These are phyloP conservation scores for sunflower (Helianthus annuus) DNA, from an alignment of 129 eudicot genomes.

Conservation along the genomic window DNA sequence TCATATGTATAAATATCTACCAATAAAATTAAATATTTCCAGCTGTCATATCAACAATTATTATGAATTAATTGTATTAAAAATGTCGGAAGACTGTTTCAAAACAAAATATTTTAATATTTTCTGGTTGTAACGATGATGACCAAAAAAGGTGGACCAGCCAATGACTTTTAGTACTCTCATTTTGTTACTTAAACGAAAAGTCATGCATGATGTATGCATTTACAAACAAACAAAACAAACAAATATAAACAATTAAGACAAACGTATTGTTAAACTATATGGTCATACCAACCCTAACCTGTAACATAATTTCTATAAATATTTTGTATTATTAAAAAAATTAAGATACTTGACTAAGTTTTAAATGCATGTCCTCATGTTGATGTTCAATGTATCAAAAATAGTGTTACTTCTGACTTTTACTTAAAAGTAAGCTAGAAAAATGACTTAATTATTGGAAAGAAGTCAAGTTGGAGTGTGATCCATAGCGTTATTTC, in stretches of 20 bases:
- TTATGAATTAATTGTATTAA: background rate
- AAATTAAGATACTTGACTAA: too few species aligned
- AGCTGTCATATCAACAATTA: too few species aligned
- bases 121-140: background rate
- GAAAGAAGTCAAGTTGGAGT: background rate
- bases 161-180: conserved; percentile 4
- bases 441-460: background rate
- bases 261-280: background rate
- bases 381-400: background rate
- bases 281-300: background rate
- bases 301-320: too few species aligned
- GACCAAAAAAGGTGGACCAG: background rate
- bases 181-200: background rate
- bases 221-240: conserved; percentile 1
- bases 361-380: background rate
- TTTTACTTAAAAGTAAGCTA: background rate
- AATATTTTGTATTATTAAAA: too few species aligned
- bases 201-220: background rate
- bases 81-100: background rate
- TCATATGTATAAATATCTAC: too few species aligned
- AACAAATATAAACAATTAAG: background rate
- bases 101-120: background rate
- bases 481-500: background rate
- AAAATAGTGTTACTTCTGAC: background rate
- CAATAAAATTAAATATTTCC: too few species aligned